Conservation (phyloP, 2,329 filamentous ascomycete genomes). For the Cadophora gregata region DNA sequence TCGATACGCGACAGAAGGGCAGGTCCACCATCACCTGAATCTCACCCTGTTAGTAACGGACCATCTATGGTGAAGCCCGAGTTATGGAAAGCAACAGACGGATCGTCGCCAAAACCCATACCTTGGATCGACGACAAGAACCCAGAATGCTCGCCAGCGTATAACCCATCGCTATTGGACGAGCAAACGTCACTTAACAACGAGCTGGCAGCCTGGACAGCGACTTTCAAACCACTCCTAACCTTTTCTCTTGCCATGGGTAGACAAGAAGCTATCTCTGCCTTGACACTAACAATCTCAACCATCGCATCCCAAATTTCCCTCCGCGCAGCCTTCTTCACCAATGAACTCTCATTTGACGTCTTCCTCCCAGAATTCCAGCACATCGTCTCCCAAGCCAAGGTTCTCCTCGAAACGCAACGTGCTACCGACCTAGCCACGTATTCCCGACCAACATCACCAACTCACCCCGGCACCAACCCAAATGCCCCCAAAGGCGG, state of each 20-base stretch:
- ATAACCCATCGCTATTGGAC: slow-evolving; percentile 9
- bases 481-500: neutral
- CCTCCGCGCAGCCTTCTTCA: slow-evolving; percentile 29
- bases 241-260: slow-evolving; percentile 11
- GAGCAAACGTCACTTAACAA: slow-evolving; percentile 26
- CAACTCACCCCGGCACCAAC: neutral
- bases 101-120: slow-evolving; percentile 22
- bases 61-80: neutral
- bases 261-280: slow-evolving; percentile 30
- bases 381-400: slow-evolving; percentile 24
- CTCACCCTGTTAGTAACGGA: neutral
- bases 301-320: slow-evolving; percentile 26
- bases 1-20: slow-evolving; percentile 20
- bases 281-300: slow-evolving; percentile 29
- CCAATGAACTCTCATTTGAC: slow-evolving; percentile 32
- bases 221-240: slow-evolving; percentile 27
- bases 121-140: slow-evolving; percentile 32
- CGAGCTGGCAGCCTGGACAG: slow-evolving; percentile 30
- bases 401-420: slow-evolving; percentile 24
- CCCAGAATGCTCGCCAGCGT: slow-evolving; percentile 20
- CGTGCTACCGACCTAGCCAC: slow-evolving; percentile 9
- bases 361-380: slow-evolving; percentile 30
- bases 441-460: neutral
- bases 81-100: slow-evolving; percentile 3
- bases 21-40: neutral